Evolutionary conservation across 257 asterid genomes (phyloP).

Genomic region (Solanum pimpinellifolium): DNA sequence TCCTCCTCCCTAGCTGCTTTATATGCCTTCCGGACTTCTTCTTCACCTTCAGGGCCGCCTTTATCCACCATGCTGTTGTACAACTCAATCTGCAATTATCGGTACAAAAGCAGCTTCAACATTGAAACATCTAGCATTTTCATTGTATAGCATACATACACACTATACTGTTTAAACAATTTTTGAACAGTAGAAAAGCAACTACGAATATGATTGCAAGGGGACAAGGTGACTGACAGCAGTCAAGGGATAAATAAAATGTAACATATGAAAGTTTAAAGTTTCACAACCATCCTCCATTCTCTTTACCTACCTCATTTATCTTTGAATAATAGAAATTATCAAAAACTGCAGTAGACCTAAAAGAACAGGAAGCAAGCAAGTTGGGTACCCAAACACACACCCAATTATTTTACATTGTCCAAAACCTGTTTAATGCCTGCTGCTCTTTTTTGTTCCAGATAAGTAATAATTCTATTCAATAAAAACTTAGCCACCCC

Average conservation of each 20-base stretch:
- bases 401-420: neutral
- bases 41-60: constrained; percentile 70
- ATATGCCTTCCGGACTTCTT: constrained; percentile 70
- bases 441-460: neutral
- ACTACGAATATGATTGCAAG: neutral
- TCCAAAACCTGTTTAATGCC: neutral
- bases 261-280: neutral
- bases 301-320: neutral
- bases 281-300: neutral
- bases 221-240: neutral
- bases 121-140: neutral
- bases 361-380: neutral
- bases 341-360: neutral
- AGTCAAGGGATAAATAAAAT: neutral
- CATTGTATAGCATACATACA: neutral
- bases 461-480: no score
- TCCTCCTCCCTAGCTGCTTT: constrained; percentile 86
- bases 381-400: neutral
- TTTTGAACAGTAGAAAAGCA: neutral
- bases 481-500: no score
- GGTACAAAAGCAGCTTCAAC: neutral
- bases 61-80: constrained; percentile 80
- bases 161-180: neutral
- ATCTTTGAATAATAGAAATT: neutral
- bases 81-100: constrained; percentile 60